These are phyloP conservation scores for Thalassiosira profunda DNA, from an alignment of 108 stramenopile genomes.

Conservation along the genomic window DNA sequence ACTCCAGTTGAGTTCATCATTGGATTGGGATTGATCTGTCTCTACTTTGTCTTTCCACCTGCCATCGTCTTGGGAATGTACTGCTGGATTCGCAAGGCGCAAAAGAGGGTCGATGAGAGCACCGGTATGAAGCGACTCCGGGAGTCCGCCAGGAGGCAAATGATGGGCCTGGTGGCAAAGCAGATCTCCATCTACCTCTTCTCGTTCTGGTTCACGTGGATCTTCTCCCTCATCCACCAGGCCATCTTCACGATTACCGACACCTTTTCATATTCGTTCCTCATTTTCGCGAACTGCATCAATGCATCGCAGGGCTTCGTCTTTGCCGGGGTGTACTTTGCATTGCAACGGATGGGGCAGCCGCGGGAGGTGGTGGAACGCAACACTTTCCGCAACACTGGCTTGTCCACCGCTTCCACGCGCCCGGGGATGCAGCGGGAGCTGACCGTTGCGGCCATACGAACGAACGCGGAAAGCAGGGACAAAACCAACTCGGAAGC, in stretches of 20 bases:
- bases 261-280: neutral
- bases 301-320: constrained; percentile 1
- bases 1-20: neutral
- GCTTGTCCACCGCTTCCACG: too few species aligned
- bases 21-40: neutral
- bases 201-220: constrained; percentile 9
- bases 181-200: constrained; percentile 9
- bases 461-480: too few species aligned
- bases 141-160: neutral
- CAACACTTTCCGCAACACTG: too few species aligned
- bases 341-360: neutral
- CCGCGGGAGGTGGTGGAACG: too few species aligned
- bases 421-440: too few species aligned
- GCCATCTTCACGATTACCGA: neutral
- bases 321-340: constrained; percentile 9
- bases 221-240: neutral
- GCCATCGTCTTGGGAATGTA: neutral
- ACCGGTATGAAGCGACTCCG: neutral
- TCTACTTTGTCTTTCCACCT: constrained; percentile 7
- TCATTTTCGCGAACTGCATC: neutral
- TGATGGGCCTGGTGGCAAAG: constrained; percentile 1
- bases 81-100: neutral
- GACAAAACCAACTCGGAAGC: too few species aligned
- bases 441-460: too few species aligned
- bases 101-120: neutral